A percentile compares a stretch with the other conserved stretches of the same genome.
Evolutionary conservation across 768 basidiomycete genomes (phyloP).

Genomic region (Tylopilus vinaceipallidus): DNA sequence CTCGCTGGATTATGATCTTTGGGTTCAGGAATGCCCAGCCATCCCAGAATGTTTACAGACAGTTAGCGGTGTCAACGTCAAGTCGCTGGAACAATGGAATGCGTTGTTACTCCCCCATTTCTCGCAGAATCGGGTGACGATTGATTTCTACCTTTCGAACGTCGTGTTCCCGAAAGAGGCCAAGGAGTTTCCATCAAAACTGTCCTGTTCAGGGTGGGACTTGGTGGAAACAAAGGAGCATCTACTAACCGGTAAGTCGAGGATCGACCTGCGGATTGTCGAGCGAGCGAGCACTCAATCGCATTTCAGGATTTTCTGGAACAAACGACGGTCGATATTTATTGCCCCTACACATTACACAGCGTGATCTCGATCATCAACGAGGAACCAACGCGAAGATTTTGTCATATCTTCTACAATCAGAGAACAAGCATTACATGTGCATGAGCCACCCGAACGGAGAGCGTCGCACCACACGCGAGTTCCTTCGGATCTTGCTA

Average conservation of each 20-base stretch:
- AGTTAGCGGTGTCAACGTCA: conserved; percentile 24
- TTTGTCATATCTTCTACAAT: conserved; percentile 30
- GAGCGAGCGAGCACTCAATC: not conserved
- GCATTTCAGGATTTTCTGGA: conserved; percentile 35
- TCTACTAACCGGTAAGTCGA: conserved; percentile 16
- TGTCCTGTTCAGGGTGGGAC: conserved; percentile 38
- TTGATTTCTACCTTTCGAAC: conserved; percentile 38
- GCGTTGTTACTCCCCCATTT: conserved; percentile 28
- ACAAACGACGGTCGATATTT: conserved; percentile 41
- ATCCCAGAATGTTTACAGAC: conserved; percentile 22
- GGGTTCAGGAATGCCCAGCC: conserved; percentile 22
- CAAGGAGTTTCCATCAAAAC: conserved; percentile 35
- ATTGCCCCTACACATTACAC: conserved; percentile 34
- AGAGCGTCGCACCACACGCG: conserved; percentile 10
- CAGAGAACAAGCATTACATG: conserved; percentile 19
- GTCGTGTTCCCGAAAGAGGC: conserved; percentile 40
- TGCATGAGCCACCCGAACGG: conserved; percentile 10
- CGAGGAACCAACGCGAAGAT: conserved; percentile 46
- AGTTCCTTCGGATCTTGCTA: conserved; percentile 32
- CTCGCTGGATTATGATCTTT: conserved; percentile 29
- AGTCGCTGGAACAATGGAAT: conserved; percentile 28
- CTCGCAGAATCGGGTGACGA: conserved; percentile 24
- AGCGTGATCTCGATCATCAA: conserved; percentile 29
- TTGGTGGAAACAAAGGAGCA: conserved; percentile 26
- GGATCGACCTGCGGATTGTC: not conserved